A percentile compares a stretch with the other conserved stretches of the same genome.
phyloP scores from a whole-genome alignment of 2,329 filamentous ascomycete genomes.

The Talaromyces verruculosus region DNA sequence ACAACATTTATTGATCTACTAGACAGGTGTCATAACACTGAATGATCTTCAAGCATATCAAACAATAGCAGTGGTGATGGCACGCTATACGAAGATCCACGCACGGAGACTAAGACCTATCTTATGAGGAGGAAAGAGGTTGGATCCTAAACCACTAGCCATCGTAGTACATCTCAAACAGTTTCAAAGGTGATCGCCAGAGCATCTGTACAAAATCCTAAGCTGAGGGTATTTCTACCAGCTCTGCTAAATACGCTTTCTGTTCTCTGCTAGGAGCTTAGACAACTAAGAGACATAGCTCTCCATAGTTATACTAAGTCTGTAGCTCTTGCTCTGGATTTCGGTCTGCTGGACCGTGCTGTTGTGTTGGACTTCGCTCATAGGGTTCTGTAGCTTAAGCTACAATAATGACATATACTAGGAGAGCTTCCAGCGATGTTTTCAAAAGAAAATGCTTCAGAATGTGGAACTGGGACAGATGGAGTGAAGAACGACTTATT shows the following conservation, averaged over 20 bases:
- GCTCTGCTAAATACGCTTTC: background rate
- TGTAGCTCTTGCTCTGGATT: background rate
- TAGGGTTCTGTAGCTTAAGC: background rate
- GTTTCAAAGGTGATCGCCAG: background rate
- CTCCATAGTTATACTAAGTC: background rate
- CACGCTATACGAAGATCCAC: background rate
- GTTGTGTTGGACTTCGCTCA: background rate
- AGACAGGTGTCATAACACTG: background rate
- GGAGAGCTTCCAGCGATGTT: background rate
- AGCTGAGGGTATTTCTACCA: background rate
- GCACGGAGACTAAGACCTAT: background rate
- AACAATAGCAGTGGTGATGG: background rate
- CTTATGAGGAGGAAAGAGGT: background rate
- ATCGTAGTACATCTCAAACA: background rate
- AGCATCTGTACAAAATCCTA: background rate
- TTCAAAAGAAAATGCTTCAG: no score
- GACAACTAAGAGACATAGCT: background rate
- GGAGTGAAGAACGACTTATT: background rate
- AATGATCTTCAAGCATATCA: background rate
- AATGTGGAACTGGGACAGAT: no score
- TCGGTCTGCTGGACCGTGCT: background rate
- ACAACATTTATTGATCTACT: background rate
- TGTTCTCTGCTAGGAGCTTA: background rate
- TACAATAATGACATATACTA: background rate
- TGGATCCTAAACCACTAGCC: background rate